Evolutionary conservation across 2,329 filamentous ascomycete species (phyloP), one percentile per base, ranked within the genome.

Genomic region (Xylariaceae sp.): DNA sequence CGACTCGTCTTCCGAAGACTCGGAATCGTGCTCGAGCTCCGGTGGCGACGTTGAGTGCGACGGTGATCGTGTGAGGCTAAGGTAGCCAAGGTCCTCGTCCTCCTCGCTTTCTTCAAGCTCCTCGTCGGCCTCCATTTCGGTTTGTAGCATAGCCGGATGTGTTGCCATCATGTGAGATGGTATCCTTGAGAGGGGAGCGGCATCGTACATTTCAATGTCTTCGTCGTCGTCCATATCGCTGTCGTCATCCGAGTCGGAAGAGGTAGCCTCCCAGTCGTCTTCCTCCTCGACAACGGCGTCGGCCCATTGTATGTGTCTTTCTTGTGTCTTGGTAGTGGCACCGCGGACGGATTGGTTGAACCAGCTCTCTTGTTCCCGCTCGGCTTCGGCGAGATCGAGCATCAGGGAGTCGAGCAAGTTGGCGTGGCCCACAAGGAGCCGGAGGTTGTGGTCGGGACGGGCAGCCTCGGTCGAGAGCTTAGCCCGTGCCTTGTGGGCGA

Each of bases 391-490:
- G 43, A 98, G 85, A 60, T 77, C 73, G 53, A 92, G 78, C 92
- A 97, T 97, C 60, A 98, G 72, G 28, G 83, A 83, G 70, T 98
- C 92, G 64, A 98, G 86, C 33, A 97, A 83, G 76, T 97, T 98
- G 71, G 92, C 92, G 68, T 98, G 92, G 58, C 90, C 92, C 56
- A 98, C 92, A 45, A 98, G 84, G 31, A 94, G 80, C 61, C 90
- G 83, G 49, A 98, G 85, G 73, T 97, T 82, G 76, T 97, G 92
- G 63, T 97, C 90, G 56, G 87, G 74, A 59, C 84, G 83, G 66
- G 82, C 80, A 71, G 92, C 92, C 71, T 97, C 90, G 50, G 76
- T 78, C 51, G 88, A 88, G 60, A 98, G 88, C 88, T 98, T 98
- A 56, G 83, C 84, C 65, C 92, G 82, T 62, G 92, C 92, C 68